Conservation (phyloP, 306 rosid genomes). For the Rubus idaeus region DNA sequence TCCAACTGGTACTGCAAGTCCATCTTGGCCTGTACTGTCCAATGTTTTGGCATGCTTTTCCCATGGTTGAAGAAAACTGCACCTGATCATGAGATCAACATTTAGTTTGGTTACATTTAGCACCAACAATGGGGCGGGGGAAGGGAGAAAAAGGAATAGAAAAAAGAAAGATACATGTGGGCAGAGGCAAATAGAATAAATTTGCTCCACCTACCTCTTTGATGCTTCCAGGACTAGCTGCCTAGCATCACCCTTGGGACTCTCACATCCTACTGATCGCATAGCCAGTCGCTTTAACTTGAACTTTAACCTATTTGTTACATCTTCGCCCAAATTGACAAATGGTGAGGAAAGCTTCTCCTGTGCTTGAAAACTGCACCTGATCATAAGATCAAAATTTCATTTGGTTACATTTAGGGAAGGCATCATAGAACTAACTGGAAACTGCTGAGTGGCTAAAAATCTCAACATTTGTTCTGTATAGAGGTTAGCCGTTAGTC, state of each 20-base stretch:
- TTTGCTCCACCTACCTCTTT: conserved; percentile 2
- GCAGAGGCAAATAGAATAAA: too few relatives aligned
- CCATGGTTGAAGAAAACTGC: neutral
- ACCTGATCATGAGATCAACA: too few relatives aligned
- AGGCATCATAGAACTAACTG: neutral
- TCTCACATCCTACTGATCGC: conserved; percentile 10
- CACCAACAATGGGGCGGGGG: too few relatives aligned
- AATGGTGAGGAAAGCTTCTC: neutral
- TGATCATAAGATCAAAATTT: conserved; percentile 14
- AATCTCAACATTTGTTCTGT: neutral
- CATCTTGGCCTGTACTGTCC: neutral
- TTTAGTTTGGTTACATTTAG: too few relatives aligned
- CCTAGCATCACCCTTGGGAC: conserved; percentile 1
- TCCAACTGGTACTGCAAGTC: conserved; percentile 6
- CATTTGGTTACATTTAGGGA: neutral
- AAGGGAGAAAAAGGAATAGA: too few relatives aligned
- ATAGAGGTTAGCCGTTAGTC: neutral
- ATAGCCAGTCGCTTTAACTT: conserved; percentile 17
- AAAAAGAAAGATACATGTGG: too few relatives aligned
- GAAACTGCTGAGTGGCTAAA: neutral
- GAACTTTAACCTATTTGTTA: conserved; percentile 24
- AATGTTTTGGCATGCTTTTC: neutral
- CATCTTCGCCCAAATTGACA: conserved; percentile 18
- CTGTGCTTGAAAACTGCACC: conserved; percentile 12
- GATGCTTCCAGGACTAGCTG: neutral